Conservation (phyloP, 805 yeast species). For the Ogataea degrootiae region DNA sequence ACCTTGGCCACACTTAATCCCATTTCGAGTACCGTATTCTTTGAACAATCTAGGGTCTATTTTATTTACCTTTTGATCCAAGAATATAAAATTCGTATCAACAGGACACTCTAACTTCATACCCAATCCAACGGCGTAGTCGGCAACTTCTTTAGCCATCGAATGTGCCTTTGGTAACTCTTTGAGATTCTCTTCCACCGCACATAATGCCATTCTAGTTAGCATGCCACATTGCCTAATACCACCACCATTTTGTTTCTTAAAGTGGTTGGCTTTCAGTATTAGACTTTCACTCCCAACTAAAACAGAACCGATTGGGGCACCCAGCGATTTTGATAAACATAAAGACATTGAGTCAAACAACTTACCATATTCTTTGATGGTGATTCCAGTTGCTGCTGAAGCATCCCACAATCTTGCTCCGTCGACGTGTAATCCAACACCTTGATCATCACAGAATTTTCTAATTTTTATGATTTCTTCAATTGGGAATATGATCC, state of each 20-base stretch:
- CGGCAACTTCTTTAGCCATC: slow-evolving; percentile 46
- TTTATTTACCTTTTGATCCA: slow-evolving; percentile 50
- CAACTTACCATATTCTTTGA: slow-evolving; percentile 64
- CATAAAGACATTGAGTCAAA: slow-evolving; percentile 91
- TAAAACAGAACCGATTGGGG: slow-evolving; percentile 86
- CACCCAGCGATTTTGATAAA: slow-evolving; percentile 85
- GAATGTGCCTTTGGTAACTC: slow-evolving; percentile 47
- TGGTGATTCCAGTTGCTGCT: slow-evolving; percentile 62
- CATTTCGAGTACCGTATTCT: slow-evolving; percentile 45
- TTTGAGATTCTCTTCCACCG: slow-evolving; percentile 68
- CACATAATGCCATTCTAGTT: slow-evolving; percentile 74
- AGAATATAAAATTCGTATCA: slow-evolving; percentile 78
- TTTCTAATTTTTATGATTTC: slow-evolving; percentile 67
- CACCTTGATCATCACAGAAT: slow-evolving; percentile 58
- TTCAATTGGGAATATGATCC: slow-evolving; percentile 72
- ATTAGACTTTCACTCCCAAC: slow-evolving; percentile 63
- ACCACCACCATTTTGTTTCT: slow-evolving; percentile 93
- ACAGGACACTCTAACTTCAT: slow-evolving; percentile 67
- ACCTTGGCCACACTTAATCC: slow-evolving; percentile 58
- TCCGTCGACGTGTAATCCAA: slow-evolving; percentile 82
- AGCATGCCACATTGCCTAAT: slow-evolving; percentile 84
- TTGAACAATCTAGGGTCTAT: slow-evolving; percentile 45
- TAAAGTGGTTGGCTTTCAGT: slow-evolving; percentile 73
- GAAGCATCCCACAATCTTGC: slow-evolving; percentile 95
- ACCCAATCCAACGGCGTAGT: slow-evolving; percentile 47